Evolutionary conservation across 495 filamentous ascomycete genomes (phyloP).

Genomic region (Aspergillus hancockii): DNA sequence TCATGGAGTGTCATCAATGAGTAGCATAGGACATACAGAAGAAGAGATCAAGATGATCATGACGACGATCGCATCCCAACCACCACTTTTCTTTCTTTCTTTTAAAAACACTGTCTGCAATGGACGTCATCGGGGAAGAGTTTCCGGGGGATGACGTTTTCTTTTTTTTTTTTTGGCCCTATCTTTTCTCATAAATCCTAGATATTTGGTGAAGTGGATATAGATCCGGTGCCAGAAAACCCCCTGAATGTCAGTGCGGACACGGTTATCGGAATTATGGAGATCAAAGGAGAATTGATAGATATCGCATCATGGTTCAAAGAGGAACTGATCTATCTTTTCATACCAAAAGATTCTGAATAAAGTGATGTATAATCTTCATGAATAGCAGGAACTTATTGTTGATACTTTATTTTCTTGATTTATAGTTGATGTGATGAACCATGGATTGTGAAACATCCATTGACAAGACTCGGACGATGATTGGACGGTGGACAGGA

Average conservation of each 20-base stretch:
- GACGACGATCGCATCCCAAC: constrained; percentile 5
- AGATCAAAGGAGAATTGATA: not conserved
- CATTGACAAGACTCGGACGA: not conserved
- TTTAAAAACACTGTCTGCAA: not conserved
- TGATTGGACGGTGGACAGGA: not conserved
- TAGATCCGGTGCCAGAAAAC: no score
- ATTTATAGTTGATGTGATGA: no score
- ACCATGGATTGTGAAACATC: not conserved
- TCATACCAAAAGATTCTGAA: not conserved
- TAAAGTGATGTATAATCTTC: not conserved
- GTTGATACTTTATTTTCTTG: no score
- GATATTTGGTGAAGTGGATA: no score
- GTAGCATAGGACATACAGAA: not conserved
- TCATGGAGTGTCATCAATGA: not conserved
- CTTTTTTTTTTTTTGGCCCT: no score
- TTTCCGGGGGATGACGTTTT: no score
- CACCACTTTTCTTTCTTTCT: not conserved
- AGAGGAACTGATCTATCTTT: not conserved
- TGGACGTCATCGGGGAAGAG: not conserved
- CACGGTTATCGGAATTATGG: not conserved
- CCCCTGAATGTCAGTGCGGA: not conserved
- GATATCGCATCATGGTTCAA: not conserved
- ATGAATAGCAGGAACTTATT: no score
- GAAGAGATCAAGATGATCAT: not conserved
- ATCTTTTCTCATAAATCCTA: no score